Base-by-base conservation (phyloP, 208 protist species). In the Leishmania gerbilli region DNA sequence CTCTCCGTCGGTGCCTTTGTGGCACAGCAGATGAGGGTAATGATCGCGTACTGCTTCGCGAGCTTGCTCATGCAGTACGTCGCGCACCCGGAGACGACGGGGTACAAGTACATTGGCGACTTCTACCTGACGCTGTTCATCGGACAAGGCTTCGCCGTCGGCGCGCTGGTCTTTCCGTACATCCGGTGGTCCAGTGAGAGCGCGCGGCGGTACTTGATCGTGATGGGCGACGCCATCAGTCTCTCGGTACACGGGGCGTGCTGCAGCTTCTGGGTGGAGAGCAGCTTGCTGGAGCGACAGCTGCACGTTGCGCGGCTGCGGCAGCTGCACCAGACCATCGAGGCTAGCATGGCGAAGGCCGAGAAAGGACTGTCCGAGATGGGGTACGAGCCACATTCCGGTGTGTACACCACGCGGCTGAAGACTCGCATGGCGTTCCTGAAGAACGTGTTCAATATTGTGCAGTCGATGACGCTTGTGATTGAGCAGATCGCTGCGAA, bases 181-280 rank as follows among this genome's bases (percentile, higher is more conserved):
- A 95, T 96, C 71, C 91, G 91, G 62, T 97, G 94, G 92, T 95
- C 94, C 4, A 94, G 90, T 83, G 92, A 95, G 71, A 85, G 91
- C 53, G 88, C 94, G 71, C 86, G 89, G 77, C 88, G 89, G 79
- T 95, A 96, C 83, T 82, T 95, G 49, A 79, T 82, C 64, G 85
- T 93, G 65, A 81, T 91, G 76, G 94, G 90, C 15, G 92, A 96
- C 82, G 84, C 90, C n/a, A 76, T 97, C 60, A 95, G 91, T 78
- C 92, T 97, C 45, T 91, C 87, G 68, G 89, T 95, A 76, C 94
- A 93, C 58, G 92, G 92, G 24, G 84, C 84, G 64, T 96, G 92
- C 81, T 85, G 81, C 74, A 92, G 91, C 87, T 94, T 96, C 81
- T 97, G 94, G 92, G 86, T 88, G 13, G 75, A 86, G 67, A 88